Base-by-base conservation (phyloP, 129 eudicot species). In the Artemisia tridentata region DNA sequence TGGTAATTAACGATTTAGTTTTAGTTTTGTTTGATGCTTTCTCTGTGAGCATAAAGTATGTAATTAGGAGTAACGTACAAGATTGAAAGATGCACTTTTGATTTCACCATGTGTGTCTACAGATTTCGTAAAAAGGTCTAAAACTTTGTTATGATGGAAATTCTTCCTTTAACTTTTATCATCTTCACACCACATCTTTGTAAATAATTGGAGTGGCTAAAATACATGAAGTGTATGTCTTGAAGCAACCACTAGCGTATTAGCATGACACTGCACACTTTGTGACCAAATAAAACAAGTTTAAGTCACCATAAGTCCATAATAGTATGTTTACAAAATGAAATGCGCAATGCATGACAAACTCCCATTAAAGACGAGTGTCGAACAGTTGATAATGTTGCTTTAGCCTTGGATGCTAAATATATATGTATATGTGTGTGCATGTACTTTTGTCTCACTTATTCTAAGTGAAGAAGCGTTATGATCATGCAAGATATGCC, bases 401-500 rank as follows among this genome's bases (percentile, higher is more conserved):
- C 60, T 21, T 11, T 54, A 34, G 9, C 43, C 43, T 5, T 34
- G 43, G 43, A 34, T 34, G 43, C 43, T 34, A 34, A 34, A 34
- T 34, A n/a, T 10, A 63, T 3, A 23, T 68, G 34, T 11, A 11
- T 52, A 49, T 15, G 54, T 65, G 38, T 45, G 23, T 46, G 46
- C 41, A 31, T 31, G 15, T 34, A 34, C 27, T 51, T 34, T 31
- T 51, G 43, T 63, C 15, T 73, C 45, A 74, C 63, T 68, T 59
- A 11, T 68, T 78, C 45, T 72, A 64, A 38, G 72, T 80, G 74
- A 79, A 78, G 38, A 12, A 16, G 61, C 78, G 72, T 72, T 81
- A 84, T 86, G 96, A 86, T 76, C 86, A 70, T 84, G 71, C 83
- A 80, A 84, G 82, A 80, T 23, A n/a, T n/a, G n/a, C n/a, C n/a